These are phyloP conservation scores for Dipteronia dyeriana DNA, from an alignment of 345 rosid genomes.

Conservation along the genomic window DNA sequence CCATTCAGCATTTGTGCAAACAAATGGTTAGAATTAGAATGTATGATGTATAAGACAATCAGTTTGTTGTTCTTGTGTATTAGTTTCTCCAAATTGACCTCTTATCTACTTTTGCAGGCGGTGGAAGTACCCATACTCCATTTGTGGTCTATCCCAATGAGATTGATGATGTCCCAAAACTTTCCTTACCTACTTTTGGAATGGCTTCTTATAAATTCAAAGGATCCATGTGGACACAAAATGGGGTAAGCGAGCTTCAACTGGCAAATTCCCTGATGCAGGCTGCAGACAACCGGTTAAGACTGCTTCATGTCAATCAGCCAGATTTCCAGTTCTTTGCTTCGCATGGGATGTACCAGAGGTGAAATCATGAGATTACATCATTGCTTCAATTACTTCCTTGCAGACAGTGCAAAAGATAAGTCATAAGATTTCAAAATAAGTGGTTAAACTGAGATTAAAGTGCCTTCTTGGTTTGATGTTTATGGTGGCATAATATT, in stretches of 20 bases:
- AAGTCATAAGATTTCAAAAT: conserved; percentile 1
- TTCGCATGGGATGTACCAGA: conserved; percentile 35
- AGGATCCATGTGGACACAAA: conserved; percentile 36
- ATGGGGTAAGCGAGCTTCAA: conserved; percentile 20
- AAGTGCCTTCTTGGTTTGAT: conserved; percentile 7
- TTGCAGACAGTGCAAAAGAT: conserved; percentile 3
- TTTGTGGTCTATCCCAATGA: conserved; percentile 24
- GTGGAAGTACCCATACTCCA: conserved; percentile 30
- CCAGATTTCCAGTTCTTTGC: conserved; percentile 48
- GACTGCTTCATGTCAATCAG: conserved; percentile 31
- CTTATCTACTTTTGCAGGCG: conserved; percentile 20
- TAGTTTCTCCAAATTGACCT: conserved; percentile 1
- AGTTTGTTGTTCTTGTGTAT: background rate
- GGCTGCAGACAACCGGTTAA: conserved; percentile 35
- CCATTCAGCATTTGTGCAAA: background rate
- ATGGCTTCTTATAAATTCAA: conserved; percentile 35
- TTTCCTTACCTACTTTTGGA: conserved; percentile 33
- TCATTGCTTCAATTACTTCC: conserved; percentile 3
- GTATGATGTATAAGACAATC: background rate
- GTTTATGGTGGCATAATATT: background rate
- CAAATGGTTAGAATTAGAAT: background rate
- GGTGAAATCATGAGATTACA: conserved; percentile 27
- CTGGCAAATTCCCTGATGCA: conserved; percentile 30
- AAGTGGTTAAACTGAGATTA: conserved; percentile 10
- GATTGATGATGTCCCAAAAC: conserved; percentile 26